A percentile compares a stretch with the other conserved stretches of the same genome.
phyloP scores from a whole-genome alignment of 1,284 basidiomycete genomes.

The Vanrija sp. region DNA sequence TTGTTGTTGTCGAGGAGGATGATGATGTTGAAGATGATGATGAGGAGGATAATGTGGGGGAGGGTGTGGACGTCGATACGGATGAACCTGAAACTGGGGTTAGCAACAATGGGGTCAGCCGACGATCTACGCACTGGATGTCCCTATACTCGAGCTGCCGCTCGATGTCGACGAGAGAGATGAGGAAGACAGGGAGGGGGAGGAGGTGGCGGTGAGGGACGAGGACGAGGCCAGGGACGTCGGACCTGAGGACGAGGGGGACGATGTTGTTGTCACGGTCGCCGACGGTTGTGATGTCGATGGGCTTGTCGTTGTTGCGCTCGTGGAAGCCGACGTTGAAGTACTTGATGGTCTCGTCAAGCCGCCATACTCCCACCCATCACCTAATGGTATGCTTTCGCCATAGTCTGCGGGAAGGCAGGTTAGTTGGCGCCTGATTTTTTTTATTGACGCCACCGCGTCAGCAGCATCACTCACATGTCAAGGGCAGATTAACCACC shows the following conservation, averaged over 20 bases:
- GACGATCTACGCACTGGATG: no score
- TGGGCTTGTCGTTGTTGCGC: not conserved
- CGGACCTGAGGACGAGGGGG: not conserved
- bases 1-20: not conserved
- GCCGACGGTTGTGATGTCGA: not conserved
- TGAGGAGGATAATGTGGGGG: not conserved
- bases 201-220: not conserved
- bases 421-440: constrained; percentile 5
- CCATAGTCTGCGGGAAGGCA: constrained; percentile 20
- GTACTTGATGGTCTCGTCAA: constrained; percentile 10
- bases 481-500: constrained; percentile 25
- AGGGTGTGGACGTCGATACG: not conserved
- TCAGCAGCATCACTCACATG: constrained; percentile 20
- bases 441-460: not conserved
- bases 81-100: not conserved
- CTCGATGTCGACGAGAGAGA: not conserved
- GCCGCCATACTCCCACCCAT: constrained; percentile 26
- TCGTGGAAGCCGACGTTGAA: not conserved
- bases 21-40: constrained; percentile 2
- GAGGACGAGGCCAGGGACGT: not conserved
- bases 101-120: not conserved
- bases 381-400: constrained; percentile 23
- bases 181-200: not conserved
- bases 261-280: not conserved
- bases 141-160: not conserved